Conservation (phyloP, 495 filamentous ascomycete species). For the Tuber umbilicatum region DNA sequence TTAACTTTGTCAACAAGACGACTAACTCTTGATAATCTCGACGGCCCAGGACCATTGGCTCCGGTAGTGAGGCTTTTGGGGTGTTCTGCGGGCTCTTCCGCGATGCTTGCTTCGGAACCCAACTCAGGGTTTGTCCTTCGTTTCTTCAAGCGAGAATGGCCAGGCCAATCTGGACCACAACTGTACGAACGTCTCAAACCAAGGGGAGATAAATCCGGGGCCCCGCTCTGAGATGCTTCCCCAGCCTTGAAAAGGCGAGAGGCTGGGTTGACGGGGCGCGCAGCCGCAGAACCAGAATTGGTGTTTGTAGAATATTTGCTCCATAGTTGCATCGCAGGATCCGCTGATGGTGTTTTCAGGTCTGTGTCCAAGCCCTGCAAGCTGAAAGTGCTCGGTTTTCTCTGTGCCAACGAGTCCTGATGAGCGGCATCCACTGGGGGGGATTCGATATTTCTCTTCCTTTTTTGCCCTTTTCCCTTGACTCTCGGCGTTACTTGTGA, state of each 20-base stretch:
- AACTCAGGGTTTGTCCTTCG: slow-evolving; percentile 49
- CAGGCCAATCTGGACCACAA: slow-evolving; percentile 48
- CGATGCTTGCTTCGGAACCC: slow-evolving; percentile 41
- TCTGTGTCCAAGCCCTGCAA: slow-evolving; percentile 52
- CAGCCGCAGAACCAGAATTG: slow-evolving; percentile 13
- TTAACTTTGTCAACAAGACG: slow-evolving; percentile 62
- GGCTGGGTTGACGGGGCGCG: slow-evolving; percentile 32
- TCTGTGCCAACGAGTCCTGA: slow-evolving; percentile 47
- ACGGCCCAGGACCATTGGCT: slow-evolving; percentile 34
- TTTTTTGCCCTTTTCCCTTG: slow-evolving; percentile 49
- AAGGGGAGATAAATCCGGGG: slow-evolving; percentile 27
- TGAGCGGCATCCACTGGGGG: slow-evolving; percentile 70
- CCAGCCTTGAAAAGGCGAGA: slow-evolving; percentile 33
- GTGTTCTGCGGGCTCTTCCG: slow-evolving; percentile 45
- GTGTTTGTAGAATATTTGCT: slow-evolving; percentile 45
- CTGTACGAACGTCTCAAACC: slow-evolving; percentile 36
- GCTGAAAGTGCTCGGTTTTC: slow-evolving; percentile 46
- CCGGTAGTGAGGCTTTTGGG: slow-evolving; percentile 39
- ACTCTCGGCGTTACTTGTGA: slow-evolving; percentile 48
- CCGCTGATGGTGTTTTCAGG: slow-evolving; percentile 67
- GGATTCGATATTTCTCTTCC: slow-evolving; percentile 73
- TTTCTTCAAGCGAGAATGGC: slow-evolving; percentile 51
- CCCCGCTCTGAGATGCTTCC: slow-evolving; percentile 13
- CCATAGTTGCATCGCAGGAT: slow-evolving; percentile 76
- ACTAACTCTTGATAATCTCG: slow-evolving; percentile 56